Evolutionary conservation across 2,329 filamentous ascomycete genomes (phyloP), one percentile per base, ranked within the genome.

Genomic region (Penicillium sclerotiorum): DNA sequence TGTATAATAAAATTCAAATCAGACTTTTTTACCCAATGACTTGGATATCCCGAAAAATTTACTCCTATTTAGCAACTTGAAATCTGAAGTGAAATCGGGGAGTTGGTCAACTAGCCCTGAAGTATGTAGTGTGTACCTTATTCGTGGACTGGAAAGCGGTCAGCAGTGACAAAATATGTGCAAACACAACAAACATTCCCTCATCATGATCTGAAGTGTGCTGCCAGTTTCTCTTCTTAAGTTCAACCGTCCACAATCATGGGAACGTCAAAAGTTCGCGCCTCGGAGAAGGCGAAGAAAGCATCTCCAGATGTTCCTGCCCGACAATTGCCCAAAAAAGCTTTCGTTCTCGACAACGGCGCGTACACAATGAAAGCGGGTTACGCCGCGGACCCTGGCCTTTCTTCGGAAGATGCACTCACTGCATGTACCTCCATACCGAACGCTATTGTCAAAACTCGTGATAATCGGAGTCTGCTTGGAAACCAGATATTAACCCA

Each of bases 301-400:
- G 68, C 77, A 5, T 74, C 45, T 5, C 52, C 55, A 15, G 50
- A 76, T 38, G 74, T 60, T 8, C 66, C 81, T 4, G 66, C 77
- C 6, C 56, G 55, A 7, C 9, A 52, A 20, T 74, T 82, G 7
- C 85, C 86, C 0, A 67, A 78, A 1, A 82, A 77, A 50, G 96
- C 92, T 0, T 85, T 99, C 46, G 81, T 99, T 38, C 79, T 99
- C 64, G 94, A 99, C 76, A 96, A 97, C 76, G 94, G 94, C 68
- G 92, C 87, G 36, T 87, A 89, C 73, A 92, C 86, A 6, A 82
- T 99, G 70, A 99, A 99, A 75, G 91, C 92, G 13, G 94, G 94
- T 45, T 87, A 93, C 62, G 84, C 75, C 18, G 69, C 85, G 1
- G 70, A 75, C 28, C 58, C 48, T 45, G 12, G 27, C 13, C 53